These are phyloP conservation scores for Mycena metata DNA, from an alignment of 768 basidiomycete genomes.

Conservation along the genomic window DNA sequence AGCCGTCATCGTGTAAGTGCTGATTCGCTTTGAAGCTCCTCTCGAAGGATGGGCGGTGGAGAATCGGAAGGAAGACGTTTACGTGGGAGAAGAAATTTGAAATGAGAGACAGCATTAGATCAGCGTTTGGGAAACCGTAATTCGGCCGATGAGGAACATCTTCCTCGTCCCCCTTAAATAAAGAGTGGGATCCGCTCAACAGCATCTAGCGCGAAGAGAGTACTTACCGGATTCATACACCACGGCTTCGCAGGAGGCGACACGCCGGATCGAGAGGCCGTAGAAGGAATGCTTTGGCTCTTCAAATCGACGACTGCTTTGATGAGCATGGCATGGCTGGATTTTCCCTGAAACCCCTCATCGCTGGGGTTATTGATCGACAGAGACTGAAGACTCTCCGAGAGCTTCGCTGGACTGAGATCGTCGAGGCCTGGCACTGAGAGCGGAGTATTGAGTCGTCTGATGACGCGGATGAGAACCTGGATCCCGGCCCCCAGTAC, in stretches of 20 bases:
- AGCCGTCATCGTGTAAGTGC: neutral
- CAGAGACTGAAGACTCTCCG: neutral
- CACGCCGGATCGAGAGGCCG: too few species aligned
- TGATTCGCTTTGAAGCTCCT: slow-evolving; percentile 49
- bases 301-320: slow-evolving; percentile 2
- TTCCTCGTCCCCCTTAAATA: too few species aligned
- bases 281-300: neutral
- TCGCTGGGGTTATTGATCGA: neutral
- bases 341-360: neutral
- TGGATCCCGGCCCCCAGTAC: too few species aligned
- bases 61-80: slow-evolving; percentile 58
- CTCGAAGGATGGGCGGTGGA: slow-evolving; percentile 68
- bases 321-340: neutral
- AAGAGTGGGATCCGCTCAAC: too few species aligned
- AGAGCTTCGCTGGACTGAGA: neutral
- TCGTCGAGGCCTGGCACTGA: neutral
- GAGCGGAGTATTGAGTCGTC: neutral
- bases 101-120: slow-evolving; percentile 56
- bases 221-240: neutral
- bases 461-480: neutral
- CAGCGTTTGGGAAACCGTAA: neutral
- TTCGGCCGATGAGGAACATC: too few species aligned
- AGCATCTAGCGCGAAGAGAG: neutral
- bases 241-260: neutral
- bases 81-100: slow-evolving; percentile 61